phyloP scores from a whole-genome alignment of 1,139 yeast genomes.

The Yamadazyma atlantica region DNA sequence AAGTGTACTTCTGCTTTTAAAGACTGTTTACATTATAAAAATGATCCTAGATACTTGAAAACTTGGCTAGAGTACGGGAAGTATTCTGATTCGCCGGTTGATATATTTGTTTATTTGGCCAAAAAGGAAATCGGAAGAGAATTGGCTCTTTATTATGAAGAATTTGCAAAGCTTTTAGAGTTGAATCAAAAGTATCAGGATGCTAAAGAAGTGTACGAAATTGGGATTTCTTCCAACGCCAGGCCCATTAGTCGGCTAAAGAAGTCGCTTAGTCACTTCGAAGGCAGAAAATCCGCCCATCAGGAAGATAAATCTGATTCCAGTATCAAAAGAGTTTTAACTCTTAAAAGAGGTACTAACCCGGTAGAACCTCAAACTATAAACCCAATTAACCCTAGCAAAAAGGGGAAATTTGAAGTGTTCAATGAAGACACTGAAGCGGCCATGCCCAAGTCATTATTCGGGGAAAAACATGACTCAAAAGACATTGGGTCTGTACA shows the following conservation, averaged over 20 bases:
- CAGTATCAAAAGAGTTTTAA: slow-evolving; percentile 18
- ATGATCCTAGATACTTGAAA: slow-evolving; percentile 76
- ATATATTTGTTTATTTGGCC: slow-evolving; percentile 70
- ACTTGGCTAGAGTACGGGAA: slow-evolving; percentile 79
- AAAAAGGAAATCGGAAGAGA: slow-evolving; percentile 70
- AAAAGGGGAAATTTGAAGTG: slow-evolving; percentile 30
- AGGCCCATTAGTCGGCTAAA: slow-evolving; percentile 60
- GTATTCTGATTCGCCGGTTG: slow-evolving; percentile 69
- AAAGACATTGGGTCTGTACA: slow-evolving; percentile 49
- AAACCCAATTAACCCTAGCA: slow-evolving; percentile 9
- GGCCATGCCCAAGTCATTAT: slow-evolving; percentile 32
- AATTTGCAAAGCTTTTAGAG: slow-evolving; percentile 71
- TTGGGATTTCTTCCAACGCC: slow-evolving; percentile 63
- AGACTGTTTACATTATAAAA: slow-evolving; percentile 65
- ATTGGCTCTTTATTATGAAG: slow-evolving; percentile 75
- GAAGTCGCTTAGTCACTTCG: slow-evolving; percentile 50
- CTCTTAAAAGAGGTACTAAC: slow-evolving; percentile 27
- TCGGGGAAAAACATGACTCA: slow-evolving; percentile 21
- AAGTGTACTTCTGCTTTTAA: slow-evolving; percentile 70
- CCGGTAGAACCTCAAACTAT: slow-evolving; percentile 5
- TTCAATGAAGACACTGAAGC: slow-evolving; percentile 26
- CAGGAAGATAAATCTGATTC: slow-evolving; percentile 11
- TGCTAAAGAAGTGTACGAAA: slow-evolving; percentile 61
- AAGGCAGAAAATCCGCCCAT: slow-evolving; percentile 24
- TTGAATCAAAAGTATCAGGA: slow-evolving; percentile 48